Percentiles rank a stretch among this genome's conserved stretches.
Evolutionary conservation across 139 green algal species (phyloP).

Genomic region (Microglena sp.): DNA sequence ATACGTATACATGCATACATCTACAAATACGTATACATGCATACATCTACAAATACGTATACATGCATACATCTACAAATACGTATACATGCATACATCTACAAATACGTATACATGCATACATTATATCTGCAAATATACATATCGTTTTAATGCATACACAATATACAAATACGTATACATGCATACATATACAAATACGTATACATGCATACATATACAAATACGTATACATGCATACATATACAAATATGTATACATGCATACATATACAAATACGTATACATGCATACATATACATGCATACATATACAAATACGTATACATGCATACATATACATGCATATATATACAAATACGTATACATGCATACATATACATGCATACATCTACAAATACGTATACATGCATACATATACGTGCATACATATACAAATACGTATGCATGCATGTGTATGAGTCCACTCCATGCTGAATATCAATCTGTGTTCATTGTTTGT

Average conservation of each 20-base stretch:
- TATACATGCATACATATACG: neutral
- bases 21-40: too few relatives aligned
- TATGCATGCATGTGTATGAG: neutral
- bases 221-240: neutral
- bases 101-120: too few relatives aligned
- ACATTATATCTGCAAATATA: too few relatives aligned
- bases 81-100: too few relatives aligned
- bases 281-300: neutral
- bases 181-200: neutral
- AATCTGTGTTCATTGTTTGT: neutral
- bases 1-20: neutral
- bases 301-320: neutral
- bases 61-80: neutral
- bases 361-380: neutral
- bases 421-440: neutral
- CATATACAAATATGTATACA: neutral
- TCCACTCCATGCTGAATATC: neutral
- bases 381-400: neutral
- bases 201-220: neutral
- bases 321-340: neutral
- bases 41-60: neutral
- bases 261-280: neutral
- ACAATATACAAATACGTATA: too few relatives aligned
- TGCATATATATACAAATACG: neutral
- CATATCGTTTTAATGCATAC: too few relatives aligned